A percentile compares a stretch with the other conserved stretches of the same genome.
Conservation (phyloP, 2,329 filamentous ascomycete genomes). For the Colletotrichum sansevieriae region DNA sequence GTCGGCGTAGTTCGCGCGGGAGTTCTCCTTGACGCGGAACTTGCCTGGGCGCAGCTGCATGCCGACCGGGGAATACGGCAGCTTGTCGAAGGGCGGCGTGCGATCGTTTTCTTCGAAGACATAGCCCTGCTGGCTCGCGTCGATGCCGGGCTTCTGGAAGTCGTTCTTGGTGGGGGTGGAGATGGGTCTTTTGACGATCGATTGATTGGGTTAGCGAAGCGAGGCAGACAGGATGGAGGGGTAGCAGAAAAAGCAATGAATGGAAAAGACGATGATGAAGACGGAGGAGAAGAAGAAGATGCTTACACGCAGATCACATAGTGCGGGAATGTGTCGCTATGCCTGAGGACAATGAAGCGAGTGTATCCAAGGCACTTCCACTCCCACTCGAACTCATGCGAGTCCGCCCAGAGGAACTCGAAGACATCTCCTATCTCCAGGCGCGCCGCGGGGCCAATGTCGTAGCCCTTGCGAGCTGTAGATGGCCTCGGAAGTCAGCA, state of each 20-base stretch:
- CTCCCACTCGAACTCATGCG: conserved; percentile 40
- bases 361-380: conserved; percentile 41
- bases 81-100: conserved; percentile 37
- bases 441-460: conserved; percentile 38
- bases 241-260: background rate
- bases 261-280: background rate
- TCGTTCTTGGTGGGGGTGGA: conserved; percentile 41
- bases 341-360: conserved; percentile 39
- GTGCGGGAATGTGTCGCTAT: conserved; percentile 40
- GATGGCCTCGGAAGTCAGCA: conserved; percentile 24
- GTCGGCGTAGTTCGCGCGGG: conserved; percentile 39
- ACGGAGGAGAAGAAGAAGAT: background rate
- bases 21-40: conserved; percentile 40
- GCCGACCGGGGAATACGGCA: conserved; percentile 38
- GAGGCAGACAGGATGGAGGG: background rate
- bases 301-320: conserved; percentile 40
- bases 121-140: conserved; percentile 39
- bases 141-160: conserved; percentile 41
- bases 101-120: conserved; percentile 38
- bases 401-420: conserved; percentile 40
- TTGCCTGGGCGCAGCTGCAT: conserved; percentile 39
- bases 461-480: conserved; percentile 38
- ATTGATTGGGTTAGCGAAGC: conserved; percentile 26
- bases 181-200: conserved; percentile 15
- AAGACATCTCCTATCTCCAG: conserved; percentile 39